Evolutionary conservation across 2,329 filamentous ascomycete species (phyloP).

Genomic region (Botrytis sinoallii): DNA sequence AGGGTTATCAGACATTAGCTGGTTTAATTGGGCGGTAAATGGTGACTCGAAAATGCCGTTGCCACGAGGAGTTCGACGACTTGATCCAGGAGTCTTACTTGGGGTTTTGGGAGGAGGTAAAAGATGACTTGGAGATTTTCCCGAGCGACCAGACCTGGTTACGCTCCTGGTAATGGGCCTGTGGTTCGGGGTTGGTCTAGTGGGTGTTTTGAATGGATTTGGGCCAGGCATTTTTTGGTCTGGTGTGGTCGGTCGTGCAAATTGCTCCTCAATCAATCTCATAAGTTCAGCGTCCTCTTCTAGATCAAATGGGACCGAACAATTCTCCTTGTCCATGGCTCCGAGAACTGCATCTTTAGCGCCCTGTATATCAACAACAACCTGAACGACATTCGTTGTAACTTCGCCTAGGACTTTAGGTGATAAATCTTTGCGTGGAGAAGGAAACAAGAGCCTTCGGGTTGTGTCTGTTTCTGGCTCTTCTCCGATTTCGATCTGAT

Average conservation of each 20-base stretch:
- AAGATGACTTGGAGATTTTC: slow-evolving; percentile 33
- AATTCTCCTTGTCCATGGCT: slow-evolving; percentile 35
- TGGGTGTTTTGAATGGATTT: slow-evolving; percentile 39
- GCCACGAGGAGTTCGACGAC: slow-evolving; percentile 34
- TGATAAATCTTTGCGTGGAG: slow-evolving; percentile 63
- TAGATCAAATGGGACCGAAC: slow-evolving; percentile 25
- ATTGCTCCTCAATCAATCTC: slow-evolving; percentile 36
- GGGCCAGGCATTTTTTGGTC: slow-evolving; percentile 24
- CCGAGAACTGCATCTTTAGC: slow-evolving; percentile 30
- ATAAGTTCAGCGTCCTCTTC: slow-evolving; percentile 35
- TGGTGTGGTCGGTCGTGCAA: slow-evolving; percentile 36
- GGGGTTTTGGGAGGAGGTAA: slow-evolving; percentile 32
- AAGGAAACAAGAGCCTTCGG: slow-evolving; percentile 72
- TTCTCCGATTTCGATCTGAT: slow-evolving; percentile 51
- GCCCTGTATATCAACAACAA: slow-evolving; percentile 40
- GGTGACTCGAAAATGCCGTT: slow-evolving; percentile 37
- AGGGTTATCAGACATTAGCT: slow-evolving; percentile 35
- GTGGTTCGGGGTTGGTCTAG: slow-evolving; percentile 36
- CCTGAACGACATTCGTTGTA: slow-evolving; percentile 51
- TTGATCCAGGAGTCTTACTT: slow-evolving; percentile 29
- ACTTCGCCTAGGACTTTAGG: slow-evolving; percentile 60
- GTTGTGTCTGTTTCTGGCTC: slow-evolving; percentile 54
- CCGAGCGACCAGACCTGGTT: slow-evolving; percentile 32
- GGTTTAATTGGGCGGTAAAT: slow-evolving; percentile 38
- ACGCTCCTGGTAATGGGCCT: slow-evolving; percentile 37